These are phyloP conservation scores for Huntiella savannae DNA, from an alignment of 2,329 filamentous ascomycete species.

Conservation along the genomic window DNA sequence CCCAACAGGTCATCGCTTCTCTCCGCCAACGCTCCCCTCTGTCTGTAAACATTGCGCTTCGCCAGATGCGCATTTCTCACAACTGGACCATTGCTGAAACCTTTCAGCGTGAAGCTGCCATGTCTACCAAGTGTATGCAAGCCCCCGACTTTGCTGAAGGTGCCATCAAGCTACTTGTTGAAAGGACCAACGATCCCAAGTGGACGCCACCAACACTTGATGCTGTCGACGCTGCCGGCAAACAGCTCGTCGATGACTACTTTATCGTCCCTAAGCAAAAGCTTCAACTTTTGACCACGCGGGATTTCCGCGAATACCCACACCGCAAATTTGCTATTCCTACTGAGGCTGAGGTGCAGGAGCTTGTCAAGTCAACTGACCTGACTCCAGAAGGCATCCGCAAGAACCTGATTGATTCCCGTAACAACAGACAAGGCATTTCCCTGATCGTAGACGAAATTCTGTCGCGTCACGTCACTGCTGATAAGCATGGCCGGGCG, in stretches of 20 bases:
- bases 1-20: constrained; percentile 53
- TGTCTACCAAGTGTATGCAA: constrained; percentile 75
- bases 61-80: constrained; percentile 59
- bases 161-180: constrained; percentile 60
- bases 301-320: constrained; percentile 56
- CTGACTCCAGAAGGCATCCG: constrained; percentile 39
- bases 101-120: constrained; percentile 69
- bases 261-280: constrained; percentile 46
- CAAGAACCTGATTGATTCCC: constrained; percentile 38
- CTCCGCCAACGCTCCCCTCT: constrained; percentile 68
- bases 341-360: constrained; percentile 41
- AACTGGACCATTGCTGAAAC: constrained; percentile 68
- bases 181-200: neutral
- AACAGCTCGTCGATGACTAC: constrained; percentile 34
- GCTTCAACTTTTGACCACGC: constrained; percentile 35
- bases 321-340: constrained; percentile 53
- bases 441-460: constrained; percentile 50
- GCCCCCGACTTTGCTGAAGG: constrained; percentile 84
- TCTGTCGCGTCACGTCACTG: constrained; percentile 38
- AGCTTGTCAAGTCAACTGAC: constrained; percentile 22
- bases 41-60: constrained; percentile 63
- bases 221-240: constrained; percentile 32
- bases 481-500: constrained; percentile 25
- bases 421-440: constrained; percentile 49
- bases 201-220: constrained; percentile 62